Conservation (phyloP, 495 filamentous ascomycete genomes). For the Lasiosphaeris hirsuta region DNA sequence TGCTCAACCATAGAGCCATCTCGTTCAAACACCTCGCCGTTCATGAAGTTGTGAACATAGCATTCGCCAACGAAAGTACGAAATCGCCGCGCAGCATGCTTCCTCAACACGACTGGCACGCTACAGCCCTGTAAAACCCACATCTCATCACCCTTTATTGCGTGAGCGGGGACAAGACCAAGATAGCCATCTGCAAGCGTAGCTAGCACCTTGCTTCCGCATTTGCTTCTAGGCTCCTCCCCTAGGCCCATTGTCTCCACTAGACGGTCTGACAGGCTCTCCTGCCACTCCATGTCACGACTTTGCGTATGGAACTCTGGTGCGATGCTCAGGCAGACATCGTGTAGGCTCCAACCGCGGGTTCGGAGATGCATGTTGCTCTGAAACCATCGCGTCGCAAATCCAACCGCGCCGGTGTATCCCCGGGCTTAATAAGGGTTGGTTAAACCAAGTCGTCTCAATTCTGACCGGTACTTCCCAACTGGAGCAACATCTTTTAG, state of each 20-base stretch:
- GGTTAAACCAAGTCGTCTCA: background rate
- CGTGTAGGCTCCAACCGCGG: background rate
- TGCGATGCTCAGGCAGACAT: too few relatives aligned
- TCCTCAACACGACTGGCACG: constrained; percentile 25
- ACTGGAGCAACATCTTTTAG: background rate
- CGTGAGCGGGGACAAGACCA: background rate
- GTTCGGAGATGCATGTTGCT: background rate
- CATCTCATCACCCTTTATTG: constrained; percentile 22
- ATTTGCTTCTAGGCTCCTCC: too few relatives aligned
- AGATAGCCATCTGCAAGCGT: background rate
- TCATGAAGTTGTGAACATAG: constrained; percentile 29
- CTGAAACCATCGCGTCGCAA: background rate
- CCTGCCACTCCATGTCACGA: background rate
- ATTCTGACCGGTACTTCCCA: background rate
- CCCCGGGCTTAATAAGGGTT: background rate
- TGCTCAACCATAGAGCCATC: background rate
- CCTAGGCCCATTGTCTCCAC: background rate
- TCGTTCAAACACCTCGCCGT: constrained; percentile 21
- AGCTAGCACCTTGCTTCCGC: background rate
- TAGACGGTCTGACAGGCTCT: background rate
- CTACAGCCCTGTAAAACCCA: constrained; percentile 31
- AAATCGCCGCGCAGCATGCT: background rate
- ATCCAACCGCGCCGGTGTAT: background rate
- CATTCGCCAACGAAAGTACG: constrained; percentile 26
- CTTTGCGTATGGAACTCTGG: background rate